Evolutionary conservation across 805 yeast species (phyloP), one percentile per base, ranked within the genome.

Genomic region (Yarrowia alimentaria): DNA sequence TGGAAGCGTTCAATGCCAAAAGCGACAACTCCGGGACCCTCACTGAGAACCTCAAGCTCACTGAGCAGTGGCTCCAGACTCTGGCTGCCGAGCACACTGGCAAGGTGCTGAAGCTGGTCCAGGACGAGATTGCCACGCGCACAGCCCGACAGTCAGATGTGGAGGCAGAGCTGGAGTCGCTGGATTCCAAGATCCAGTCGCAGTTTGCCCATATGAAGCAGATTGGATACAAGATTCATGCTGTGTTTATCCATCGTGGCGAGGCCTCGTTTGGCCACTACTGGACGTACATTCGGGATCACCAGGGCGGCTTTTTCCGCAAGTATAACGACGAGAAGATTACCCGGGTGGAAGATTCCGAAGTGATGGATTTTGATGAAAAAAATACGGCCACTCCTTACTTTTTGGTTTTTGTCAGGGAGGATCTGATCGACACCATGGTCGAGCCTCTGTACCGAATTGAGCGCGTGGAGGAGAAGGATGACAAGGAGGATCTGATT

Each of bases 201-300:
- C 93, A 85, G 58, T 93, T 85, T 62, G 71, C 72, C 14, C 70
- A 72, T 6, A 77, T 84, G 67, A 76, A 73, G 45, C 67, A 73
- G 42, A 74, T 82, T 21, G 95, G 90, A 0, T 93, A 91, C 66
- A 75, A 85, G 0, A 73, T 93, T 10, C 91, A 90, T 69, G 95
- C 98, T 0, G 81, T 91, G 6, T 93, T 93, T 62, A 88, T 93
- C 40, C 99, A 93, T 65, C 73, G 96, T 45, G 99, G 99, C 6
- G 94, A 89, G 60, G 98, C 96, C 0, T 81, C 88, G 47, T 91
- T 86, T 62, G 99, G 99, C 2, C 99, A 93, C 66, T 93, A 93
- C 66, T 93, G 98, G 97, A 78, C 91, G 13, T 93, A 91, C 63
- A 90, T 93, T 55, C 79, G 78, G 54, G 98, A 93, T 65, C 78